Percentiles rank a stretch among this genome's conserved stretches.
Conservation (phyloP, 306 rosid genomes). For the Carpinus fangiana region DNA sequence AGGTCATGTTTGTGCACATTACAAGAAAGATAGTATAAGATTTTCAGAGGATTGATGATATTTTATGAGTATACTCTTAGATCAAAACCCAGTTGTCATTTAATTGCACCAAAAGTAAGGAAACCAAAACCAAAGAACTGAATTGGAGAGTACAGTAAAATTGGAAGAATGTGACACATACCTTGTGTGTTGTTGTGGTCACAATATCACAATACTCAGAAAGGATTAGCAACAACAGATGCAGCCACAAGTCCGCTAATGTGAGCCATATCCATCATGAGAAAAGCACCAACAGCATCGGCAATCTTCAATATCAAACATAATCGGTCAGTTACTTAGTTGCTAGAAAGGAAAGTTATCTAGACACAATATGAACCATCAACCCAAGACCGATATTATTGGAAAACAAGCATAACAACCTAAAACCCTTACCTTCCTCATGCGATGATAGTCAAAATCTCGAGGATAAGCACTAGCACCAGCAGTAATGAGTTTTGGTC, state of each 20-base stretch:
- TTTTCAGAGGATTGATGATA: slow-evolving; percentile 12
- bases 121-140: background rate
- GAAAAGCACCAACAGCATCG: slow-evolving; percentile 88
- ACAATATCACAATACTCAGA: slow-evolving; percentile 89
- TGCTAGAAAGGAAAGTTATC: slow-evolving; percentile 2
- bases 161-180: slow-evolving; percentile 21
- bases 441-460: slow-evolving; percentile 87
- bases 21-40: slow-evolving; percentile 8
- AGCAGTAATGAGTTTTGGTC: slow-evolving; percentile 88
- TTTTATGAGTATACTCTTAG: background rate
- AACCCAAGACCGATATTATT: slow-evolving; percentile 11
- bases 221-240: slow-evolving; percentile 83
- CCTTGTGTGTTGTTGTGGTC: slow-evolving; percentile 99
- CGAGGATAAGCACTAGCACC: slow-evolving; percentile 99
- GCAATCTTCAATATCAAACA: slow-evolving; percentile 65
- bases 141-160: background rate
- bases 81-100: background rate
- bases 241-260: slow-evolving; percentile 99
- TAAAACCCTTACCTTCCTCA: slow-evolving; percentile 72
- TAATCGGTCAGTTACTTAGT: slow-evolving; percentile 26
- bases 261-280: slow-evolving; percentile 99
- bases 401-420: slow-evolving; percentile 11
- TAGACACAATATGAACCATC: slow-evolving; percentile 13
- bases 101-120: slow-evolving; percentile 1
- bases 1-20: slow-evolving; percentile 6